Evolutionary conservation across 1,139 yeast species (phyloP).

Genomic region (Yamadazyma friedrichii): DNA sequence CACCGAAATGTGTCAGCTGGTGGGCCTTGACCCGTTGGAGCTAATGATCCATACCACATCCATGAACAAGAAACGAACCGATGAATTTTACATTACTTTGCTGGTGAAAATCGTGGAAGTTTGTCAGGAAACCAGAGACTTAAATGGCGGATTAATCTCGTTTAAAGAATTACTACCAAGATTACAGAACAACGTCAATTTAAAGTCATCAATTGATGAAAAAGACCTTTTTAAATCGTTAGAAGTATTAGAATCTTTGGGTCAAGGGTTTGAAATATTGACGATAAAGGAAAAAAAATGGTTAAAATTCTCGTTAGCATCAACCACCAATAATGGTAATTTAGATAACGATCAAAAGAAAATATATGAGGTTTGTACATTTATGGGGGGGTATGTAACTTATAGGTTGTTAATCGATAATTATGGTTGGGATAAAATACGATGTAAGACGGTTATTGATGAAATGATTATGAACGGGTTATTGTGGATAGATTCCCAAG

Average conservation of each 20-base stretch:
- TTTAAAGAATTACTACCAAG: conserved; percentile 53
- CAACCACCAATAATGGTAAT: conserved; percentile 22
- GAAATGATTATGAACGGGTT: conserved; percentile 81
- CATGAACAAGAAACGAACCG: conserved; percentile 23
- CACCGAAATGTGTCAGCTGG: conserved; percentile 69
- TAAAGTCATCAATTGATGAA: conserved; percentile 18
- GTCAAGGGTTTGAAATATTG: conserved; percentile 38
- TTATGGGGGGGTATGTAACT: conserved; percentile 66
- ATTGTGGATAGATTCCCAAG: conserved; percentile 77
- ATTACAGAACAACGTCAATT: conserved; percentile 20
- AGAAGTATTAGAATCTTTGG: conserved; percentile 24
- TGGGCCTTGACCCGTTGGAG: conserved; percentile 82
- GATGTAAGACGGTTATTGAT: conserved; percentile 65
- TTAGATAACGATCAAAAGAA: conserved; percentile 60
- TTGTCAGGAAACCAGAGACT: conserved; percentile 65
- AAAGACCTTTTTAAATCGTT: conserved; percentile 22
- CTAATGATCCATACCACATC: conserved; percentile 28
- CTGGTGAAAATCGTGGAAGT: conserved; percentile 73
- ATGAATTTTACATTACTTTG: conserved; percentile 62
- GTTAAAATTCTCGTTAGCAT: conserved; percentile 38
- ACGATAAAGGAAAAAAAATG: conserved; percentile 35
- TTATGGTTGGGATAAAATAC: conserved; percentile 62
- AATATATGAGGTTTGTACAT: conserved; percentile 71
- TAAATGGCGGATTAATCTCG: conserved; percentile 79
- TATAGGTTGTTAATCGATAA: conserved; percentile 64